phyloP scores from a whole-genome alignment of 2,329 filamentous ascomycete genomes.

The Pestalotiopsis sp. region DNA sequence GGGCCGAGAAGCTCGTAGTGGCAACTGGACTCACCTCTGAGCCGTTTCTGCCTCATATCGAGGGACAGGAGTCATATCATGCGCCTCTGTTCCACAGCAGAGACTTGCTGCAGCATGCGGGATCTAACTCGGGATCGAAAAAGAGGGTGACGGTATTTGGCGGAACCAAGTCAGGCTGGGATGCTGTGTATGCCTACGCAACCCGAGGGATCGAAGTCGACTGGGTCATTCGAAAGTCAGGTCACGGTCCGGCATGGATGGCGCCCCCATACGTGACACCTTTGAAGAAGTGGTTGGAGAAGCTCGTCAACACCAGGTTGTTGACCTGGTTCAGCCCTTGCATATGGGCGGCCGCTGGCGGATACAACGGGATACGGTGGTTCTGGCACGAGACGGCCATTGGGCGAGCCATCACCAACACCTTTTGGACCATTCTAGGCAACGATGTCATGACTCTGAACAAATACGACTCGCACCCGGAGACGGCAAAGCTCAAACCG shows the following conservation, averaged over 20 bases:
- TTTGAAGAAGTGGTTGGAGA: constrained; percentile 51
- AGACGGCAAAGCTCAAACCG: constrained; percentile 55
- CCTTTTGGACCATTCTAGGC: constrained; percentile 61
- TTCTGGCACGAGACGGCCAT: constrained; percentile 61
- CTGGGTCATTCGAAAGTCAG: constrained; percentile 60
- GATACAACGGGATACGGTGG: constrained; percentile 53
- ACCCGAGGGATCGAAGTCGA: constrained; percentile 55
- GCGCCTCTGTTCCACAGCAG: constrained; percentile 60
- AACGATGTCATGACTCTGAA: constrained; percentile 57
- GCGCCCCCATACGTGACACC: constrained; percentile 52
- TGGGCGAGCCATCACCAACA: constrained; percentile 56
- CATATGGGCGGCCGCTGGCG: constrained; percentile 68
- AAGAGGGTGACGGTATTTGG: constrained; percentile 56
- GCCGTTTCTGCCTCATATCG: constrained; percentile 55
- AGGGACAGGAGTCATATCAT: constrained; percentile 50
- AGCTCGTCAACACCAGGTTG: constrained; percentile 59
- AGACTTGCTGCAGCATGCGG: constrained; percentile 43
- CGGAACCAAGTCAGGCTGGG: constrained; percentile 64
- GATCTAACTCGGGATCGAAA: constrained; percentile 37
- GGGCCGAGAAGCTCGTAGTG: constrained; percentile 55
- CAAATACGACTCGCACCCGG: constrained; percentile 55
- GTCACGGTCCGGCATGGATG: constrained; percentile 59
- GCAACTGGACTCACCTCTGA: constrained; percentile 64
- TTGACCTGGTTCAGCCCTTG: constrained; percentile 77
- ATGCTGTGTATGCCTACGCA: constrained; percentile 62